Base-by-base conservation (phyloP, 2,329 filamentous ascomycete species). In the Pyricularia grisea region DNA sequence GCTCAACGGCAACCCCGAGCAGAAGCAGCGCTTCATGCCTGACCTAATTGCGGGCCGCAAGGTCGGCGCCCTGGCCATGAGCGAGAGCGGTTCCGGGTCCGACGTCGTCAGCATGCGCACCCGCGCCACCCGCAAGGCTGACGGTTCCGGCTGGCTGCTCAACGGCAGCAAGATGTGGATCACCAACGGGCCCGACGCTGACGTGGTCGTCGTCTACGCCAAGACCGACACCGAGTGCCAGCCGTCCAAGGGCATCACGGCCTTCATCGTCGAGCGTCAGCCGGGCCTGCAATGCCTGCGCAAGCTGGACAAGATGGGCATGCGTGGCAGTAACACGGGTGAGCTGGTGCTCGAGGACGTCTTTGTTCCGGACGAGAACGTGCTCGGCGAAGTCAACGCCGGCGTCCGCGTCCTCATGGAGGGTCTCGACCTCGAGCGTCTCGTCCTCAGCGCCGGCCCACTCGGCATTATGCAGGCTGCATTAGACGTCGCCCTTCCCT, bases 151-250 rank as follows among this genome's bases (percentile, higher is more conserved):
- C 50, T 97, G 91, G 78, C 71, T 94, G 25, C 82, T 99, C 69
- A 93, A 94, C 75, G 94, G 94, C 36, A 92, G 90, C 71, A 97
- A 99, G 85, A 97, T 98, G 94, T 99, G 94, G 94, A 99, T 99
- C 77, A 99, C 94, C 71, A 99, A 99, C 79, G 92, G 94, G 4
- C 94, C 94, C 0, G 94, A 98, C 77, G 95, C 95, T n/a, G 87
- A 97, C 78, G 84, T 91, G 61, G 89, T 98, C 69, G 88, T 99
- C 68, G 93, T 99, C n/a, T 99, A 99, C 78, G 94, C 94, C 68
- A 98, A 98, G 84, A 97, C 94, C 0, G 86, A 90, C 70, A 94
- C 94, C 0, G 86, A 90, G 14, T 89, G 87, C 71, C n/a, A 27
- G 20, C 67, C 67, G 4, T 92, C 90, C 72, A 97, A 94, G 81